phyloP scores from a whole-genome alignment of 2,329 filamentous ascomycete genomes.

The Paraphaeosphaeria minitans region DNA sequence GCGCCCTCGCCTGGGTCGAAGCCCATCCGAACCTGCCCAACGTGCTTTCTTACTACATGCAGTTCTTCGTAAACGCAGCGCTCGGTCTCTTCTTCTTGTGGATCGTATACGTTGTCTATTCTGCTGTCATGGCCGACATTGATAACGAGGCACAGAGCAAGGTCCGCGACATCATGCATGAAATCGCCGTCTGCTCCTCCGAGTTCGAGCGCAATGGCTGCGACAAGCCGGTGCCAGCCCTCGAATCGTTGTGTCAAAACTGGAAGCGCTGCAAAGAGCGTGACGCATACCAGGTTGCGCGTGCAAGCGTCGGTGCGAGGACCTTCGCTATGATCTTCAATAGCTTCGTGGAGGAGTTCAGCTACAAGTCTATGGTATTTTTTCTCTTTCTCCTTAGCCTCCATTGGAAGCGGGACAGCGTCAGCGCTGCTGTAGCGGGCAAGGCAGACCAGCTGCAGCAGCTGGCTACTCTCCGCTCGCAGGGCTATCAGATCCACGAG shows the following conservation, averaged over 20 bases:
- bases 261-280: constrained; percentile 90
- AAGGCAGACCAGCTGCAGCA: neutral
- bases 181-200: constrained; percentile 74
- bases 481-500: neutral
- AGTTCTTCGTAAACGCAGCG: constrained; percentile 69
- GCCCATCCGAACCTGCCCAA: constrained; percentile 68
- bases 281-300: constrained; percentile 77
- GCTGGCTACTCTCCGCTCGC: neutral
- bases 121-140: constrained; percentile 76
- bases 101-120: constrained; percentile 70
- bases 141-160: constrained; percentile 71
- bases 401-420: neutral
- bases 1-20: constrained; percentile 66
- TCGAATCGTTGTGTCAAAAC: constrained; percentile 73
- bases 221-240: constrained; percentile 70
- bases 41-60: constrained; percentile 69
- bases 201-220: constrained; percentile 81
- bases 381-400: constrained; percentile 16
- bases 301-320: constrained; percentile 80
- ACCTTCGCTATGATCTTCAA: constrained; percentile 94
- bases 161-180: constrained; percentile 69
- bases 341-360: constrained; percentile 88
- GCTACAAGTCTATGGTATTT: constrained; percentile 75
- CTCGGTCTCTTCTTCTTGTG: constrained; percentile 65
- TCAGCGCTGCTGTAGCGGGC: neutral